These are phyloP conservation scores for Nannizzia gypsea DNA, from an alignment of 2,329 filamentous ascomycete species.

Conservation along the genomic window DNA sequence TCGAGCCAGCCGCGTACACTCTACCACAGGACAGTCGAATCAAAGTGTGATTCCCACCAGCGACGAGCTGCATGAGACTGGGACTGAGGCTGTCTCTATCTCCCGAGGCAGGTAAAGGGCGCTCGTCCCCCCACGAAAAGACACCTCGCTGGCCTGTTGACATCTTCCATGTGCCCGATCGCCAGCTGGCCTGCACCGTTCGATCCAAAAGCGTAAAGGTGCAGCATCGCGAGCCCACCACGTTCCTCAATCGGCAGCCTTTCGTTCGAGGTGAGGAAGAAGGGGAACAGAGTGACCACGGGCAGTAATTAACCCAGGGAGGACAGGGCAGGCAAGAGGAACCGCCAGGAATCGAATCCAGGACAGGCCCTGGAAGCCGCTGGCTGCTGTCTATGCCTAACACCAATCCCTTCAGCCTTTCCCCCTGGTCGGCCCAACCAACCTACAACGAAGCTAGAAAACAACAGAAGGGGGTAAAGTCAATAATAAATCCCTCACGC, in stretches of 20 bases:
- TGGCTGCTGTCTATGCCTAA: not conserved
- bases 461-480: not conserved
- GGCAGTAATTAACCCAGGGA: not conserved
- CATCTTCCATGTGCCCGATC: slow-evolving; percentile 58
- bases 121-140: slow-evolving; percentile 34
- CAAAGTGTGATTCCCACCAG: slow-evolving; percentile 82
- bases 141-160: slow-evolving; percentile 53
- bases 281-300: not conserved
- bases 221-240: slow-evolving; percentile 17
- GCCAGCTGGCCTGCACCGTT: slow-evolving; percentile 67
- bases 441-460: not conserved
- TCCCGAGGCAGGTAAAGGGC: slow-evolving; percentile 16
- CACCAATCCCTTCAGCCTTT: not conserved
- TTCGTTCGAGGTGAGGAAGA: not conserved
- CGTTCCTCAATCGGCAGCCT: not conserved
- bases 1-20: slow-evolving; percentile 56
- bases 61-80: slow-evolving; percentile 29
- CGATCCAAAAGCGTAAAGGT: slow-evolving; percentile 58
- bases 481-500: slow-evolving; percentile 3
- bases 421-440: not conserved
- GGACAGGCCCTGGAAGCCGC: not conserved
- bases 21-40: slow-evolving; percentile 49
- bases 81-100: not conserved
- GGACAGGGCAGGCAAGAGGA: not conserved
- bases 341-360: no score